These are phyloP conservation scores for Otatea glauca DNA, from an alignment of 176 grass and related monocot species.

Conservation along the genomic window DNA sequence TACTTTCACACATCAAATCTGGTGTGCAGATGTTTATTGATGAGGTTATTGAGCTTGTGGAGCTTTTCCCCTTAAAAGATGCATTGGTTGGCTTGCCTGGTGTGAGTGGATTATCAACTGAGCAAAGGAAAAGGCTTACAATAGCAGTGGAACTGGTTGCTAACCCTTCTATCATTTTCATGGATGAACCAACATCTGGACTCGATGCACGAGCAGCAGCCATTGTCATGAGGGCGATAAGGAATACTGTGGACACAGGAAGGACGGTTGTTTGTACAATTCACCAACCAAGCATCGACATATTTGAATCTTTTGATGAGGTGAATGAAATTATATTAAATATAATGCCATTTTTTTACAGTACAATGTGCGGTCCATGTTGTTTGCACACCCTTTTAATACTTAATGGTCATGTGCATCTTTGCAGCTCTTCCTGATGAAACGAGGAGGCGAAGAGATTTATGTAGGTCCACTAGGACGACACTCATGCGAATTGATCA, in stretches of 20 bases:
- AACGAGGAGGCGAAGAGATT: constrained; percentile 83
- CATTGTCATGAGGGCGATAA: constrained; percentile 84
- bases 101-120: constrained; percentile 78
- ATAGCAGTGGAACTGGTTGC: constrained; percentile 91
- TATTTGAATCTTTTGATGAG: constrained; percentile 95
- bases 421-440: constrained; percentile 75
- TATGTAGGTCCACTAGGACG: constrained; percentile 75
- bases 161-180: constrained; percentile 90
- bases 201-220: constrained; percentile 85
- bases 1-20: constrained; percentile 21
- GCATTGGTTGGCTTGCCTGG: constrained; percentile 75
- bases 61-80: constrained; percentile 67
- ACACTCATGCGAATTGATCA: constrained; percentile 65
- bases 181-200: constrained; percentile 91
- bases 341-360: background rate
- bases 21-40: constrained; percentile 73
- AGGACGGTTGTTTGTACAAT: constrained; percentile 83
- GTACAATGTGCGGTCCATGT: background rate
- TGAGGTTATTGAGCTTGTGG: constrained; percentile 90
- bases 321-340: constrained; percentile 45
- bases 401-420: constrained; percentile 6
- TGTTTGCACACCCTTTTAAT: constrained; percentile 17
- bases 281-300: constrained; percentile 86
- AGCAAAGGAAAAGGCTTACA: constrained; percentile 87
- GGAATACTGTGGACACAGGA: constrained; percentile 81